Base-by-base conservation (phyloP, 768 basidiomycete genomes). In the Daedaleopsis nitida region DNA sequence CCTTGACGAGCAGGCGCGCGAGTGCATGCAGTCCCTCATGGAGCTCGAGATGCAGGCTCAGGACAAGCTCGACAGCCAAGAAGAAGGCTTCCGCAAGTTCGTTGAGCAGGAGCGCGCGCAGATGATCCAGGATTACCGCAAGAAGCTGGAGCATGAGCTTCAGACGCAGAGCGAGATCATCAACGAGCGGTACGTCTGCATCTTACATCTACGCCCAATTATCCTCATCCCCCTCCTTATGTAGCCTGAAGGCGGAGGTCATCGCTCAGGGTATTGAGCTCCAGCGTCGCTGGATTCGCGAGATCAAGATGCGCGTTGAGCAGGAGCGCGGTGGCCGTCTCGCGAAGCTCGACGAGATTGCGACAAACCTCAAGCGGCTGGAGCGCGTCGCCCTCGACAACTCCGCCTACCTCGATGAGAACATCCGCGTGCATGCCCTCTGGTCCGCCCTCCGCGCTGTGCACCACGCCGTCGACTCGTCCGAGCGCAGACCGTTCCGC, bases 221-320 rank as follows among this genome's bases (percentile, higher is more conserved):
- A n/a, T n/a, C 44, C 52, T 44, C 7, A 43, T 35, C 55, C 32
- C 9, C 12, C 45, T 50, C n/a, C 43, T 42, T 23, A 1, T 21
- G 1, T 68, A 97, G 95, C 44, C 81, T 99, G 60, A 92, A 89
- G 73, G 93, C 96, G 72, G 95, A 96, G 73, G 94, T 98, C 55
- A 83, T 98, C 53, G 90, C 95, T 3, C 96, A 98, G 73, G 97
- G 96, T 17, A 94, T 99, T 69, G 97, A 98, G 76, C 86, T 98
- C 23, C 97, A 98, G 72, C 88, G 95, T 52, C 85, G 93, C 56
- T 98, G 96, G 96, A 91, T 99, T 44, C 87, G 93, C 35, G 94
- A 98, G 60, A 88, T 98, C 80, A 97, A 98, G 78, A 83, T 95
- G 52, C 90, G 88, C 65, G 96, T 99, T 58, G 96, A 99, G 75